Base-by-base conservation (phyloP, 345 rosid genomes). In the Acer negundo region DNA sequence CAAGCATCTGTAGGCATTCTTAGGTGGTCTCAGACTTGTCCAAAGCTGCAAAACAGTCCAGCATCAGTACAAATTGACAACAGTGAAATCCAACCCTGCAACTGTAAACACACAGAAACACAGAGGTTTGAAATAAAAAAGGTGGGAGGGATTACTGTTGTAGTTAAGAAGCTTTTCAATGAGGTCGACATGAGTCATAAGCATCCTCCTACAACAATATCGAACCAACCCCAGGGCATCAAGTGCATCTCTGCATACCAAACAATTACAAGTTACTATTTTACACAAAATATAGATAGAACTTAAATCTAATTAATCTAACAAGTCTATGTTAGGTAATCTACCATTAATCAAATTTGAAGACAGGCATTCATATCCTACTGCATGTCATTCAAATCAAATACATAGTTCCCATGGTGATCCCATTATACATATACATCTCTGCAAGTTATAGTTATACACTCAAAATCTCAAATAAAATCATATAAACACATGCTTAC, bases 101-200 rank as follows among this genome's bases (percentile, higher is more conserved):
- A 22, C 62, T 65, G 62, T 15, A 17, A 16, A 42, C 65, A 69
- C 31, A 65, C 22, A 58, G 12, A 56, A 12, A 19, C 6, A 46
- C 49, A 55, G 19, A 75, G 24, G 67, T 28, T 77, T 13, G 59
- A 10, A 68, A n/a, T 16, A 55, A 74, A 22, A 44, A 73, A 78
- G n/a, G 75, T 61, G 6, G 65, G 80, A 70, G 79, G 68, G 38
- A 67, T 78, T 91, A 96, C 99, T 90, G 65, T 96, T 96, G 84
- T 94, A 96, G 87, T 92, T 94, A 77, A 96, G 90, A 82, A 96
- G 99, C 91, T 96, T 96, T 87, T 96, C 99, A 56, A 96, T 96
- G 77, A 96, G 95, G 86, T 96, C 99, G 31, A 96, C 99, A 74
- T 96, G 99, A 76, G 99, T 96, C 97, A 96, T 96, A 10, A 94